phyloP scores from a whole-genome alignment of 2,329 filamentous ascomycete species.

The Hypocreales sp. region DNA sequence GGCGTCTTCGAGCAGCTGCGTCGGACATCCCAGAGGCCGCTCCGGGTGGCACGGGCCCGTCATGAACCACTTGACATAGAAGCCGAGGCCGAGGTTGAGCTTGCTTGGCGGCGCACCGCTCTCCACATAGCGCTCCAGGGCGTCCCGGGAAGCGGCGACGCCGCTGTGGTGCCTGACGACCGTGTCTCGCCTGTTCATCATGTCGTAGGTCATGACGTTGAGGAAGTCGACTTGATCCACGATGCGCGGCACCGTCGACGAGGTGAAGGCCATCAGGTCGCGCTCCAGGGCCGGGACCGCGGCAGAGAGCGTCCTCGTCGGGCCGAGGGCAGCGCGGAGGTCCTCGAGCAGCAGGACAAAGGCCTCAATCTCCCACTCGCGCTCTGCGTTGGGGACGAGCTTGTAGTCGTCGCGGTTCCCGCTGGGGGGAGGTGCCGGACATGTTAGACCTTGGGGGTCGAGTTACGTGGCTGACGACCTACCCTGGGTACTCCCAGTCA shows the following conservation, averaged over 20 bases:
- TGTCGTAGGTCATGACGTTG: conserved; percentile 55
- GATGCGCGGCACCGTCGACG: conserved; percentile 41
- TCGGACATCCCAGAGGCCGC: conserved; percentile 36
- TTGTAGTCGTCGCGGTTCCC: conserved; percentile 62
- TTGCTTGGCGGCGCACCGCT: conserved; percentile 34
- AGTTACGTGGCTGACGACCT: conserved; percentile 2
- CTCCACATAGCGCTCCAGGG: conserved; percentile 43
- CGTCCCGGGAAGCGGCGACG: conserved; percentile 35
- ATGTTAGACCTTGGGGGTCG: no score
- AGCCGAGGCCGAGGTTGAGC: conserved; percentile 49
- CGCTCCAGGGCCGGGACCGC: conserved; percentile 48
- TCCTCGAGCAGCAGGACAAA: conserved; percentile 46
- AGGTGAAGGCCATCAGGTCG: conserved; percentile 55
- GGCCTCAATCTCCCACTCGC: conserved; percentile 44
- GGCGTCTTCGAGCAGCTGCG: conserved; percentile 40
- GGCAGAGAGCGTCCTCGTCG: conserved; percentile 45
- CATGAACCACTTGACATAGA: conserved; percentile 50
- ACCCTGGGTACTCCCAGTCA: conserved; percentile 50
- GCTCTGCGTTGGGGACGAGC: conserved; percentile 40
- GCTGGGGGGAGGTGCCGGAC: conserved; percentile 10
- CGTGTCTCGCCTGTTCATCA: conserved; percentile 54
- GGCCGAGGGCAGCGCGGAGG: conserved; percentile 40
- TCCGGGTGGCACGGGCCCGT: conserved; percentile 26
- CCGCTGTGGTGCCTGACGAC: conserved; percentile 50
- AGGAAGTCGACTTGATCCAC: conserved; percentile 46